Conservation (phyloP, 2,329 filamentous ascomycete species). For the Pyrenophora tritici-repentis region DNA sequence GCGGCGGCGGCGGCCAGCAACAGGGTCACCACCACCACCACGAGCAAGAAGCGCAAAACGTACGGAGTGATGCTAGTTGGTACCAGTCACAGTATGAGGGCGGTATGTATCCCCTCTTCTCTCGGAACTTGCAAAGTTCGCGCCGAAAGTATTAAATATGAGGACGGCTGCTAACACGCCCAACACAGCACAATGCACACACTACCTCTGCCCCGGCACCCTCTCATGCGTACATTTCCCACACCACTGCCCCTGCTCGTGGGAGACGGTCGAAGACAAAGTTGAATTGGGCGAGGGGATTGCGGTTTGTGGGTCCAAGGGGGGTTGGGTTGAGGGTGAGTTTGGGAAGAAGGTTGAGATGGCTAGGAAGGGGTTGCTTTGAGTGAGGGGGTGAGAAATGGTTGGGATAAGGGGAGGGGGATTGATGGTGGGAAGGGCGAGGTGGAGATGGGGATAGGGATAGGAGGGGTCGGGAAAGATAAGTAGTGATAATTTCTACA, state of each 20-base stretch:
- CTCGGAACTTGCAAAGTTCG: too few species aligned
- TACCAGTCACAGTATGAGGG: conserved; percentile 74
- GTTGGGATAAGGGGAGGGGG: neutral
- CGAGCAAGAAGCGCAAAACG: conserved; percentile 65
- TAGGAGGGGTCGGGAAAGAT: too few species aligned
- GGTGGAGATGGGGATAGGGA: neutral
- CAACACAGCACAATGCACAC: conserved; percentile 77
- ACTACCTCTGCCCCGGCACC: conserved; percentile 93
- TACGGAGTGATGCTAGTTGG: conserved; percentile 79
- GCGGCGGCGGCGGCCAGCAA: conserved; percentile 64
- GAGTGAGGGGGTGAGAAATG: neutral
- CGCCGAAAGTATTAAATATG: too few species aligned
- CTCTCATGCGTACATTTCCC: conserved; percentile 95
- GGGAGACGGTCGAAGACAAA: conserved; percentile 67
- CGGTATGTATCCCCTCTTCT: too few species aligned
- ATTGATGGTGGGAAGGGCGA: too few species aligned
- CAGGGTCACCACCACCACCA: conserved; percentile 58
- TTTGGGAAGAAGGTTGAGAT: conserved; percentile 76
- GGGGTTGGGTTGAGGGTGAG: conserved; percentile 74
- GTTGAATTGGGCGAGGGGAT: conserved; percentile 74
- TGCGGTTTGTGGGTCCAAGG: conserved; percentile 74
- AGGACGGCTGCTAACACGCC: neutral
- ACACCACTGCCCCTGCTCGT: conserved; percentile 94
- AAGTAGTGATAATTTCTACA: too few species aligned
- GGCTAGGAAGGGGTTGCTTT: conserved; percentile 77